Conservation (phyloP, 306 rosid genomes). For the Quillaja saponaria region DNA sequence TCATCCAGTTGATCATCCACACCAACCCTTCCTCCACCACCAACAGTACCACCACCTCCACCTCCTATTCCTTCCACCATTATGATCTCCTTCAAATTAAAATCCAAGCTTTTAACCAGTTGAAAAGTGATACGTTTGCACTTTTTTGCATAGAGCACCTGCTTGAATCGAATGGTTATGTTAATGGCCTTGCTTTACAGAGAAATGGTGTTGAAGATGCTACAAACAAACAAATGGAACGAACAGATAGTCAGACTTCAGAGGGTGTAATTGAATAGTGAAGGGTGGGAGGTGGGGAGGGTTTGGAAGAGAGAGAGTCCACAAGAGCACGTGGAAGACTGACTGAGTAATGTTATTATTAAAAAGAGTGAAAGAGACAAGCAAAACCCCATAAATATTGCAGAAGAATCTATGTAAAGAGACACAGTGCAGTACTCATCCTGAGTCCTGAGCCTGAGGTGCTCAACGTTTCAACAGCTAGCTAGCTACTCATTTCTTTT, state of each 20-base stretch:
- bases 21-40: slow-evolving; percentile 46
- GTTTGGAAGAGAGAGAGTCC: slow-evolving; percentile 14
- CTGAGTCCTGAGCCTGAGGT: too few relatives aligned
- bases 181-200: slow-evolving; percentile 21
- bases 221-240: slow-evolving; percentile 21
- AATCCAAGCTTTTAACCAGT: neutral
- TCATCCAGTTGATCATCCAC: slow-evolving; percentile 54
- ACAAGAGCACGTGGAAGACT: slow-evolving; percentile 77
- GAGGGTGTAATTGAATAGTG: slow-evolving; percentile 37
- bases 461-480: neutral
- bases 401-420: too few relatives aligned
- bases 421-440: too few relatives aligned
- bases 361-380: slow-evolving; percentile 40
- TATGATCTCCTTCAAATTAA: slow-evolving; percentile 10
- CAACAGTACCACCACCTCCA: slow-evolving; percentile 34
- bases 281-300: slow-evolving; percentile 8
- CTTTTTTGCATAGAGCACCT: neutral
- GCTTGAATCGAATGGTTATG: neutral
- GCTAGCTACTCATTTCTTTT: too few relatives aligned
- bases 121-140: neutral
- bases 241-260: slow-evolving; percentile 16
- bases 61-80: slow-evolving; percentile 41
- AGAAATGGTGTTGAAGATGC: slow-evolving; percentile 18
- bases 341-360: slow-evolving; percentile 30
- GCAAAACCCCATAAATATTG: neutral